Base-by-base conservation (phyloP, 2,329 filamentous ascomycete genomes). In the Ophiostoma ips region DNA sequence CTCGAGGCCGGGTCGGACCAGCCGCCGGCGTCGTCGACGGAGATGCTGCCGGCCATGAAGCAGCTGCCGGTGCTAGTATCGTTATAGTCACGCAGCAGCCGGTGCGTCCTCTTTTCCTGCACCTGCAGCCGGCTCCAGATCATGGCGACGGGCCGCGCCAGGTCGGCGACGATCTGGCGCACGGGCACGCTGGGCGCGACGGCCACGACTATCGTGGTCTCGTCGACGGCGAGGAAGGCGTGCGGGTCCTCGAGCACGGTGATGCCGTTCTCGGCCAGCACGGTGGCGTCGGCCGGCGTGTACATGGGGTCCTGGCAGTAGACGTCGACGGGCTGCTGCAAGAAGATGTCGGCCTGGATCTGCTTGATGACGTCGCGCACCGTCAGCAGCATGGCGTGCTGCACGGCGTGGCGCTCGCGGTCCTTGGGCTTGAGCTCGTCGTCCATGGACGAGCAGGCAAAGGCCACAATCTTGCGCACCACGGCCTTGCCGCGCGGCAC, bases 191-290 rank as follows among this genome's bases (percentile, higher is more conserved):
- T 56, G 2, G 62, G 56, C 12, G 30, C 30, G 18, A 64, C 50
- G 4, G 60, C 56, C 16, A 66, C 45, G 9, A 66, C 57, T 5
- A 64, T 40, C 18, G 48, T 61, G 7, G 50, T 44, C 8, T 61
- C 58, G 51, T 64, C 61, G 1, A 64, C 54, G 35, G 59, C 58
- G 0, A 65, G 50, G 43, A 66, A 66, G 1, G 52, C 63, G 4
- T 55, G 34, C 1, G 64, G 64, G 50, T 65, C 59, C 1, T 61
- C 51, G 2, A 64, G 16, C n/a, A 63, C 56, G 3, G 49, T 50
- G 36, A 65, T 53, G 5, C 60, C 61, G 2, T 34, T 40, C 8
- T 45, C 48, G 7, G 41, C 24, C 8, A 66, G 58, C 9, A 59
- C 53, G 12, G 51, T 28, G 33, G 53, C 46, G 50, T 62, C 60